A percentile compares a stretch with the other conserved stretches of the same genome.
Conservation (phyloP, 2,329 filamentous ascomycete species). For the Ophiostoma himal-ulmi region DNA sequence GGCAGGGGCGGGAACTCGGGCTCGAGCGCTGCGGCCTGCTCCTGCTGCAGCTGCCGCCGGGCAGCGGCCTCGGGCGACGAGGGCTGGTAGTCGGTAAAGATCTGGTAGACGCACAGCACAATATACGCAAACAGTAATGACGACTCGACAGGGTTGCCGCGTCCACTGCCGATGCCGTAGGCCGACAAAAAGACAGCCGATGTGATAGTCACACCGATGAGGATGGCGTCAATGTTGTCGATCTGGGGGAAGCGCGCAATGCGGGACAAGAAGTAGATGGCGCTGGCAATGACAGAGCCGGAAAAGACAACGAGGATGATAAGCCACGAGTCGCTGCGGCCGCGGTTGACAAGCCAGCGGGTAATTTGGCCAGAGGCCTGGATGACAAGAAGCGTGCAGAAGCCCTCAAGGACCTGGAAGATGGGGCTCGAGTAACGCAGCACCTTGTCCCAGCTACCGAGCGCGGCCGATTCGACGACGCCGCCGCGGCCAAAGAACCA, state of each 20-base stretch:
- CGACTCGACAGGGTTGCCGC: slow-evolving; percentile 91
- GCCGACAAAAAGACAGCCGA: slow-evolving; percentile 88
- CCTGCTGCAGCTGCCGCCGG: slow-evolving; percentile 42
- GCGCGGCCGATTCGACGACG: slow-evolving; percentile 68
- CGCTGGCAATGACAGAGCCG: slow-evolving; percentile 85
- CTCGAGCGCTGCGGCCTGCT: slow-evolving; percentile 45
- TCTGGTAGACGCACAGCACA: slow-evolving; percentile 98
- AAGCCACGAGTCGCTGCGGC: slow-evolving; percentile 94
- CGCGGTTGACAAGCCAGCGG: slow-evolving; percentile 87
- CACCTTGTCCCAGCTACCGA: slow-evolving; percentile 84
- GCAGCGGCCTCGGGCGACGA: slow-evolving; percentile 50
- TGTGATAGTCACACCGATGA: slow-evolving; percentile 89
- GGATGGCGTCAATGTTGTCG: slow-evolving; percentile 81
- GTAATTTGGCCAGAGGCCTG: slow-evolving; percentile 93
- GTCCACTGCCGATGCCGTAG: slow-evolving; percentile 88
- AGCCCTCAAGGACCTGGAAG: slow-evolving; percentile 92
- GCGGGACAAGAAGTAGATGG: slow-evolving; percentile 93
- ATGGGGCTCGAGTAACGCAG: slow-evolving; percentile 86
- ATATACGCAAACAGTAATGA: slow-evolving; percentile 94
- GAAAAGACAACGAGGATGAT: slow-evolving; percentile 83
- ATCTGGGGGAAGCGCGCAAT: slow-evolving; percentile 91
- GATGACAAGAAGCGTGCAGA: slow-evolving; percentile 92
- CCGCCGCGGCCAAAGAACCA: slow-evolving; percentile 88
- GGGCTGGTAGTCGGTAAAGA: slow-evolving; percentile 95
- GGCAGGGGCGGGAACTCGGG: slow-evolving; percentile 95